These are phyloP conservation scores for Monarda citriodora DNA, from an alignment of 305 asterid species.

Conservation along the genomic window DNA sequence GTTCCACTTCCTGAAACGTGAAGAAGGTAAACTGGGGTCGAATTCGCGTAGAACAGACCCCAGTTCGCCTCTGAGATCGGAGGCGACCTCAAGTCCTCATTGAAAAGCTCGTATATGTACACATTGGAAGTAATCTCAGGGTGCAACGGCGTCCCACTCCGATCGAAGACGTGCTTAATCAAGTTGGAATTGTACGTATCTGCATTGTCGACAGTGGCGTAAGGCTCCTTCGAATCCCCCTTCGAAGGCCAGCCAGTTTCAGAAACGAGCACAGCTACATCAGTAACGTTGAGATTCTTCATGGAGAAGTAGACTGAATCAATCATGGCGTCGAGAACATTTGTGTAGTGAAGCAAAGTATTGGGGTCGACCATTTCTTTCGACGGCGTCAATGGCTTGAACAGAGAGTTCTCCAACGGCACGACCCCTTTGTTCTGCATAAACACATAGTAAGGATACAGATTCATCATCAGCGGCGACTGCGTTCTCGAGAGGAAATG, in stretches of 20 bases:
- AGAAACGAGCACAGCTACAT: slow-evolving; percentile 80
- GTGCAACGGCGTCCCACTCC: slow-evolving; percentile 87
- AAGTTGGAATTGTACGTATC: slow-evolving; percentile 89
- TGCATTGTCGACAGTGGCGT: slow-evolving; percentile 89
- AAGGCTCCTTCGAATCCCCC: slow-evolving; percentile 96
- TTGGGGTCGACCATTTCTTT: slow-evolving; percentile 99
- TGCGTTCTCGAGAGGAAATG: slow-evolving; percentile 74
- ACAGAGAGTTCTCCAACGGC: slow-evolving; percentile 83
- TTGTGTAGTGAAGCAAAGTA: slow-evolving; percentile 88
- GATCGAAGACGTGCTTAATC: slow-evolving; percentile 82
- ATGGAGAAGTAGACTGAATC: slow-evolving; percentile 95
- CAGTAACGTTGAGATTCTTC: slow-evolving; percentile 87
- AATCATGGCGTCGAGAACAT: slow-evolving; percentile 94
- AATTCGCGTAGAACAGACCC: slow-evolving; percentile 91
- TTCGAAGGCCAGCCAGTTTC: slow-evolving; percentile 99
- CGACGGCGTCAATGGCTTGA: slow-evolving; percentile 94
- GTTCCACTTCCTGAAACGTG: slow-evolving; percentile 95
- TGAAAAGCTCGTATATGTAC: slow-evolving; percentile 88
- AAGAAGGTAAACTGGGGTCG: slow-evolving; percentile 94
- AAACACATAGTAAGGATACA: slow-evolving; percentile 97
- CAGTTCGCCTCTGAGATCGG: slow-evolving; percentile 96
- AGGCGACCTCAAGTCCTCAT: slow-evolving; percentile 92
- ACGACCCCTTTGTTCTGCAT: slow-evolving; percentile 99
- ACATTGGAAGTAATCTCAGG: slow-evolving; percentile 88
- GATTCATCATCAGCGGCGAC: slow-evolving; percentile 98